A percentile compares a stretch with the other conserved stretches of the same genome.
These are phyloP conservation scores for Annulohypoxylon truncatum DNA, from an alignment of 2,329 filamentous ascomycete genomes.

Conservation along the genomic window DNA sequence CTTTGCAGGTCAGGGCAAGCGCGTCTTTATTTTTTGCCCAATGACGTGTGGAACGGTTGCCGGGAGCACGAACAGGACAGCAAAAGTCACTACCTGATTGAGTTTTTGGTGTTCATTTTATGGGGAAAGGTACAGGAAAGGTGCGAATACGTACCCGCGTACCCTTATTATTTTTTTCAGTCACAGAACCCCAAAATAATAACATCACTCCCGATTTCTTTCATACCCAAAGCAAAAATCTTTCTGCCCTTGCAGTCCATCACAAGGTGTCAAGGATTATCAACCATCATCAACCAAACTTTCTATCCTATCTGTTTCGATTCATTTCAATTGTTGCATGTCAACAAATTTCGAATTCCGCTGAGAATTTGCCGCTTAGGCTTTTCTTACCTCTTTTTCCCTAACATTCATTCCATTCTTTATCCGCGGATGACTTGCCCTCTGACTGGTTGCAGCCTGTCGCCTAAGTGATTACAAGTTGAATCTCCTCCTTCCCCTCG, in stretches of 20 bases:
- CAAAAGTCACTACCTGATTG: conserved; percentile 21
- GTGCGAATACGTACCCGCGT: conserved; percentile 24
- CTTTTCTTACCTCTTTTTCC: conserved; percentile 27
- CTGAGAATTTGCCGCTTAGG: conserved; percentile 24
- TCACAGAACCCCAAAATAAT: conserved; percentile 34
- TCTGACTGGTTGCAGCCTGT: conserved; percentile 28
- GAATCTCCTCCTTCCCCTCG: conserved; percentile 24
- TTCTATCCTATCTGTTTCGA: neutral
- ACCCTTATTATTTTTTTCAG: conserved; percentile 12
- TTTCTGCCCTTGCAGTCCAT: conserved; percentile 26
- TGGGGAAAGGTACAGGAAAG: conserved; percentile 7
- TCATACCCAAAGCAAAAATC: conserved; percentile 25
- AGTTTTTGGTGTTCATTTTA: conserved; percentile 3
- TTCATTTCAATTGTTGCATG: conserved; percentile 35
- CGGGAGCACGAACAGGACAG: neutral
- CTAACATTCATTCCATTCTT: neutral
- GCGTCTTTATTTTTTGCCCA: conserved; percentile 32
- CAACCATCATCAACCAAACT: conserved; percentile 26
- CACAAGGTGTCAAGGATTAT: conserved; percentile 34
- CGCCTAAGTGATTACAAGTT: conserved; percentile 21
- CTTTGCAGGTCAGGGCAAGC: conserved; percentile 13
- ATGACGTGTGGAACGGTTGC: conserved; percentile 21
- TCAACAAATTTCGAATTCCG: conserved; percentile 11
- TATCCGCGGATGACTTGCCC: neutral
- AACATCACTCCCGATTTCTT: conserved; percentile 36